Base-by-base conservation (phyloP, 345 rosid species). In the Ceriops zippeliana region DNA sequence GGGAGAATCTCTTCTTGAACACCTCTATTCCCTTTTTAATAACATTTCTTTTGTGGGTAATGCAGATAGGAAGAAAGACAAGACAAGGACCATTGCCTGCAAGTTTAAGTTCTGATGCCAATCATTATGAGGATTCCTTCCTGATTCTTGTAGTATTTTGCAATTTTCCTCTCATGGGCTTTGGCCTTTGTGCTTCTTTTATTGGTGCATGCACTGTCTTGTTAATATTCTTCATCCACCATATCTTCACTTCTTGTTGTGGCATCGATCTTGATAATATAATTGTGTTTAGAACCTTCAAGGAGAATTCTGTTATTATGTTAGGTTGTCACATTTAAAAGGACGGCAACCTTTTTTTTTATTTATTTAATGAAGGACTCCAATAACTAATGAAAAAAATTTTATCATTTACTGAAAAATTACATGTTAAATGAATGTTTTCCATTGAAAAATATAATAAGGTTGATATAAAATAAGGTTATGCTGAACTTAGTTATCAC, bases 1-100 rank as follows among this genome's bases (percentile, higher is more conserved):
- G 77, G 37, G 62, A 74, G 81, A 81, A 74, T 78, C 75, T 75
- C 82, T 79, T 81, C 75, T 19, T 58, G 6, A 73, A 73, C 79
- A 77, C 73, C 65, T 68, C 64, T 0, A 80, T 76, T 46, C 75
- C 66, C 68, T 74, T 73, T 64, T 69, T 42, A 42, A 42, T 42
- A 65, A 71, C 71, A 34, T 52, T 22, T 58, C 6, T 4, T 22
- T 64, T 73, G 78, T 53, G 31, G 77, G 59, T 54, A 5, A 24
- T 53, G n/a, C 58, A 60, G 53, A 60, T 26, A 61, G n/a, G 21
- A 63, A 56, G 69, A 68, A 63, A 65, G 77, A 68, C 72, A 70
- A 61, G 73, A 70, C 34, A 59, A 63, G 63, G 70, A 65, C 72
- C 70, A 64, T 20, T 67, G 64, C 72, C 62, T 47, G 34, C 10